A percentile compares a stretch with the other conserved stretches of the same genome.
Conservation (phyloP, 768 basidiomycete species). For the Rubroboletus satanas region DNA sequence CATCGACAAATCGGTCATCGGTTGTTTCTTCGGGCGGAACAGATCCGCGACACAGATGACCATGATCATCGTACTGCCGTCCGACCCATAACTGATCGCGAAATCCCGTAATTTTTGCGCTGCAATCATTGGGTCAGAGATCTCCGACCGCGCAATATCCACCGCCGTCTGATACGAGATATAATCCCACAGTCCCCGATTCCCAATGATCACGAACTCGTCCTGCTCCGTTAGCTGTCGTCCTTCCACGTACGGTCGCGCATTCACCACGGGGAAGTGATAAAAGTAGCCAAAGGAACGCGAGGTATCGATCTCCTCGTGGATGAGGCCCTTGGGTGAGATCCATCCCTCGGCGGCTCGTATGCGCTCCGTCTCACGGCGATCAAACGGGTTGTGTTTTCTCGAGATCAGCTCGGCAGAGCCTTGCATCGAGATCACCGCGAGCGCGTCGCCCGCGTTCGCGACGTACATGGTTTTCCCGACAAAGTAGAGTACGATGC, state of each 20-base stretch:
- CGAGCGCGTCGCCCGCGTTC: constrained; percentile 84
- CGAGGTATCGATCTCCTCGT: constrained; percentile 89
- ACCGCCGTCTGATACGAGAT: constrained; percentile 95
- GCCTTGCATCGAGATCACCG: constrained; percentile 78
- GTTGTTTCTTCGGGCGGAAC: constrained; percentile 55
- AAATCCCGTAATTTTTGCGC: constrained; percentile 96
- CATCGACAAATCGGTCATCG: constrained; percentile 26
- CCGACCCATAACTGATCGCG: constrained; percentile 93
- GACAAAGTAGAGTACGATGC: constrained; percentile 80
- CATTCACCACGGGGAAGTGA: constrained; percentile 85
- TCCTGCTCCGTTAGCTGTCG: constrained; percentile 77
- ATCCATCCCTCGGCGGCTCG: constrained; percentile 92
- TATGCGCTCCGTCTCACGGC: constrained; percentile 80
- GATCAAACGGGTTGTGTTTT: constrained; percentile 88
- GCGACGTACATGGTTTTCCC: constrained; percentile 82
- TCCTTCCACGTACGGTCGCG: constrained; percentile 72
- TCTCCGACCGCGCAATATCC: constrained; percentile 82
- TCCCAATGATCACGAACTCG: constrained; percentile 95
- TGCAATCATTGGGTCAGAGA: constrained; percentile 75
- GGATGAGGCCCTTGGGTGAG: constrained; percentile 84
- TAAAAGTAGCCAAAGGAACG: constrained; percentile 92
- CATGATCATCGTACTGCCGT: constrained; percentile 97
- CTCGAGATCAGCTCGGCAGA: constrained; percentile 69
- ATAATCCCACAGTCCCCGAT: constrained; percentile 89
- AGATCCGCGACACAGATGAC: constrained; percentile 81